Evolutionary conservation across 2,329 filamentous ascomycete genomes (phyloP).

Genomic region (Metarhizium guizhouense): DNA sequence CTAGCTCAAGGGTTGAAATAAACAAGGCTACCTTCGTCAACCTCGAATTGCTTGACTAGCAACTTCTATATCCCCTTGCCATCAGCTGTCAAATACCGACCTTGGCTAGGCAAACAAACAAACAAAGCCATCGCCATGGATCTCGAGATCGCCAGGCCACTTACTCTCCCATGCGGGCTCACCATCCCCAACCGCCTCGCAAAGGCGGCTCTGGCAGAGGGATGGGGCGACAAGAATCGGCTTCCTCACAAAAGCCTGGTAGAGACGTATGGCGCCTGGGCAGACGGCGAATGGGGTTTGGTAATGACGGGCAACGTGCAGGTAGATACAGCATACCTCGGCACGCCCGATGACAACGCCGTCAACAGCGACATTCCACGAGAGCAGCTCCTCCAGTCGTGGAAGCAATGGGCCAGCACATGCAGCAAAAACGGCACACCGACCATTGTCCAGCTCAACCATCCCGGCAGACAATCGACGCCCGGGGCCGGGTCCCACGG

Average conservation of each 20-base stretch:
- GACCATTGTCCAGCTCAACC: constrained; percentile 35
- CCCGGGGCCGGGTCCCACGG: constrained; percentile 26
- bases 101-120: too few species aligned
- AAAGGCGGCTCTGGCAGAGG: constrained; percentile 42
- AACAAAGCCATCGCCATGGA: not conserved
- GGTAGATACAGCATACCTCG: constrained; percentile 29
- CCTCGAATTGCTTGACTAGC: too few species aligned
- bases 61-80: too few species aligned
- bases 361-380: constrained; percentile 20
- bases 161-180: constrained; percentile 46
- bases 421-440: constrained; percentile 25
- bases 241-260: constrained; percentile 33
- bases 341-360: constrained; percentile 23
- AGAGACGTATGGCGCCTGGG: constrained; percentile 44
- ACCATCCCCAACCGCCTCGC: constrained; percentile 45
- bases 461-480: constrained; percentile 37
- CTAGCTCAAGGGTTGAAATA: not conserved
- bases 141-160: constrained; percentile 20
- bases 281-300: constrained; percentile 42
- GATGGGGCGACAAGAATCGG: constrained; percentile 28
- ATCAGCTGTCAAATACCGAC: too few species aligned
- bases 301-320: constrained; percentile 42
- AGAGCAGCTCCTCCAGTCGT: constrained; percentile 22
- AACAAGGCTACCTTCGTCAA: not conserved
- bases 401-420: constrained; percentile 26